Evolutionary conservation across 23 red algal species (phyloP), one percentile per base, ranked within the genome.

Genomic region (Gracilaria gracilis): DNA sequence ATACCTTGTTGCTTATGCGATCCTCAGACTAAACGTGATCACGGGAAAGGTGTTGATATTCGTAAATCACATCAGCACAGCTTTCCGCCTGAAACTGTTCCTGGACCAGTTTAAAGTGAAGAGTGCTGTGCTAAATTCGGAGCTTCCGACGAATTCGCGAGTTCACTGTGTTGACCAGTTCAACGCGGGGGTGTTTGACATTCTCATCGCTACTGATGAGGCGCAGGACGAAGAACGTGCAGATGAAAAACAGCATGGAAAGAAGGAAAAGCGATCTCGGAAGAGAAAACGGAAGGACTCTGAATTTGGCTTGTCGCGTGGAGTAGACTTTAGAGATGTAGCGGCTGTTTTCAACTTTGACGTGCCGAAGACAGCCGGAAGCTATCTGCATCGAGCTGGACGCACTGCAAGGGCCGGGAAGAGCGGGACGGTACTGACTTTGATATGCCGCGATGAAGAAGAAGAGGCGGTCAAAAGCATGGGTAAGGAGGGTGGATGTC

Each of bases 91-190:
- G 35, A 99, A 99, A 61, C 87, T 99, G 24, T 96, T 99, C 44
- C 87, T 99, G 20, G 97, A 99, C 53, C 94, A 93, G 51, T 99
- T 99, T 61, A 90, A 85, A 36, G 80, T 99, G 50, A 86, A 88
- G 70, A 92, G 65, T 39, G 95, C 92, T 46, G 93, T 96, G 39
- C 48, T 99, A 35, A 99, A 99, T 70, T 86, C 91, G 28, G 97
- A 99, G 61, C 80, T 99, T 29, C 97, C 97, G 24, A 83, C 77
- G 19, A 86, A 83, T 31, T 96, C 97, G 35, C 72, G 97, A 57
- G 49, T 94, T 25, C 97, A 99, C 83, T 96, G 97, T 82, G 91
- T 99, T 3, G 79, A 95, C 53, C 94, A 96, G 61, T 99, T 99
- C 61, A 94, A 99, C 57, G 94, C 92, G 31, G 91, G 93, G 50